Base-by-base conservation (phyloP, 2,329 filamentous ascomycete genomes). In the Aspergillus spinulosporus region DNA sequence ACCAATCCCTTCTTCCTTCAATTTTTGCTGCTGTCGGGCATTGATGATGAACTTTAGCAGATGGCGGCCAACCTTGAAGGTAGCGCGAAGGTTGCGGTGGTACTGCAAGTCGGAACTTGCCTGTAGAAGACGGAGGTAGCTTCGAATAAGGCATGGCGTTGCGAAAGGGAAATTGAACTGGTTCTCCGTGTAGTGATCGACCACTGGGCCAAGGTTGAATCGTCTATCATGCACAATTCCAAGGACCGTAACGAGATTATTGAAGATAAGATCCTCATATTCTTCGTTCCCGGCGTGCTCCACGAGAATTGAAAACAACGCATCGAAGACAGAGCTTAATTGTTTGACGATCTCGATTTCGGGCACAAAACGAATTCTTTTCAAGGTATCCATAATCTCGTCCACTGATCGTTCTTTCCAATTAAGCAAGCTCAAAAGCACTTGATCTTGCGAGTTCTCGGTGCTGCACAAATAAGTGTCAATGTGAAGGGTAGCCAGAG, bases 271-370 rank as follows among this genome's bases (percentile, higher is more conserved):
- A 67, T 97, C 93, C 68, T 97, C 94, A 61, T 92, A 92, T 68
- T 96, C 90, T 62, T 95, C 90, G 62, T 91, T 91, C 7, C 90
- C 91, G n/a, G 90, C 86, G 67, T 96, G 88, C 64, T 97, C 92
- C 31, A 95, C 90, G 29, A 97, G 79, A 29, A 97, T 92, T 4
- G 90, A 88, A 69, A 99, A 99, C 0, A 99, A 83, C 0, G 91
- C 86, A 71, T 96, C 90, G 52, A 99, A 88, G 1, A 97, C 92
- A 65, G 96, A 89, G 60, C 84, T 88, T 5, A 97, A 78, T 42
- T 97, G 82, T 77, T 97, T 99, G 60, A 99, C 94, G 34, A 99
- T 90, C 74, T 99, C 95, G 54, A 97, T 96, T 71, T 99, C 94
- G 0, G 94, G 90, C 0, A 99, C 92, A 63, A 97, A 97, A 15